Evolutionary conservation across 2,329 filamentous ascomycete species (phyloP).

Genomic region (Aspergillus floridensis): DNA sequence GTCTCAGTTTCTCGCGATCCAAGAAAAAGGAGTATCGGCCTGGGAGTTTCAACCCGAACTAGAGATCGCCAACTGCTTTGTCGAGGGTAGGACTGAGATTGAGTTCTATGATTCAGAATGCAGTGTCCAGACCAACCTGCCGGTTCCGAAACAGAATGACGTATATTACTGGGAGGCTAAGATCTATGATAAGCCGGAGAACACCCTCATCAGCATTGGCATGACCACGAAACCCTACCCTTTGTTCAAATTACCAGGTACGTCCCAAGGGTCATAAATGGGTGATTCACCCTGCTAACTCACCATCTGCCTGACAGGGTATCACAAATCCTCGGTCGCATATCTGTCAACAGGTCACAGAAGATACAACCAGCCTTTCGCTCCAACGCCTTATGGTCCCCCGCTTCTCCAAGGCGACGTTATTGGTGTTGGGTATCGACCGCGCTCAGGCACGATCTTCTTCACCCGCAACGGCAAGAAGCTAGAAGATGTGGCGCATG

Average conservation of each 20-base stretch:
- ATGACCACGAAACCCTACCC: conserved; percentile 97
- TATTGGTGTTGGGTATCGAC: conserved; percentile 90
- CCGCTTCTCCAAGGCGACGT: conserved; percentile 90
- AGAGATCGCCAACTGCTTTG: conserved; percentile 98
- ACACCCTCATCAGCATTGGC: conserved; percentile 81
- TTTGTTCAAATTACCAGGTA: conserved; percentile 88
- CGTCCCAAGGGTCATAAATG: conserved; percentile 28
- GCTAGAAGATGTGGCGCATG: conserved; percentile 89
- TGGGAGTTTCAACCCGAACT: conserved; percentile 99
- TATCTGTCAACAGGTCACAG: conserved; percentile 86
- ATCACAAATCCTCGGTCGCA: conserved; percentile 87
- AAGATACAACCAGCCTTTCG: conserved; percentile 90
- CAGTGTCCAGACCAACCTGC: conserved; percentile 93
- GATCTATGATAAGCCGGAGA: conserved; percentile 95
- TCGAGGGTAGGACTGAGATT: conserved; percentile 92
- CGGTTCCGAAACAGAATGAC: conserved; percentile 97
- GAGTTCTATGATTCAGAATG: conserved; percentile 99
- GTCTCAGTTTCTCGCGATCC: conserved; percentile 95
- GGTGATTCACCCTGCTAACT: background rate
- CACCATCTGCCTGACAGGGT: conserved; percentile 56
- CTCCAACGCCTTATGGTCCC: conserved; percentile 74
- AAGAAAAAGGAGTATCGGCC: conserved; percentile 98
- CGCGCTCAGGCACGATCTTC: conserved; percentile 90
- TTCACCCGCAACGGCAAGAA: conserved; percentile 98
- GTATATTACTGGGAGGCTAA: conserved; percentile 99